A percentile compares a stretch with the other conserved stretches of the same genome.
phyloP scores from a whole-genome alignment of 2,329 filamentous ascomycete species.

The Fusarium fujikuroi region DNA sequence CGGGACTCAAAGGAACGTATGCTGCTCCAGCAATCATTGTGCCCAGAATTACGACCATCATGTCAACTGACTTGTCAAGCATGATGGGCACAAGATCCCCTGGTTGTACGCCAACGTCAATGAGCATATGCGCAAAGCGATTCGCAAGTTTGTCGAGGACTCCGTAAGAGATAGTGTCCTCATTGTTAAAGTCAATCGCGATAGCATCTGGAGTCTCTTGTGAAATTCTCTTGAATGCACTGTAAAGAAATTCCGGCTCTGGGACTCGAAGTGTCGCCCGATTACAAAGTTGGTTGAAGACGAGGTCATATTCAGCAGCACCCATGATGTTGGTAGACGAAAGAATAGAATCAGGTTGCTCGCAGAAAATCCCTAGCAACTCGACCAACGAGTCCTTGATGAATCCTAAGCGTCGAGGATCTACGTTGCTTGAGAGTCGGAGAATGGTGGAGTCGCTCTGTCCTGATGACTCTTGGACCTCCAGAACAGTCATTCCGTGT shows the following conservation, averaged over 20 bases:
- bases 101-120: neutral
- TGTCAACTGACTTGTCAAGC: constrained; percentile 29
- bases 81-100: constrained; percentile 18
- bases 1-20: constrained; percentile 37
- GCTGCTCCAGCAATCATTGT: constrained; percentile 33
- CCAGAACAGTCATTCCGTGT: neutral
- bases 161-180: neutral
- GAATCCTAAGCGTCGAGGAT: neutral
- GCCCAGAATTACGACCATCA: constrained; percentile 32
- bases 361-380: neutral
- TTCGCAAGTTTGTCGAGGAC: neutral
- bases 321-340: neutral
- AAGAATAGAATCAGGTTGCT: neutral
- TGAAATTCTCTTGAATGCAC: constrained; percentile 4
- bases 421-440: constrained; percentile 13
- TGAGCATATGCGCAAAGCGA: neutral
- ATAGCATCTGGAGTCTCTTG: neutral
- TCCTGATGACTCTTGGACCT: neutral
- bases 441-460: neutral
- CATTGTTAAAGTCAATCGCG: constrained; percentile 11
- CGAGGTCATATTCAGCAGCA: neutral
- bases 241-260: neutral
- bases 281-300: constrained; percentile 6
- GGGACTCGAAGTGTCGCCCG: neutral
- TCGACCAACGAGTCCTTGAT: constrained; percentile 5